These are phyloP conservation scores for Calonectria hongkongensis DNA, from an alignment of 2,329 filamentous ascomycete genomes.

Conservation along the genomic window DNA sequence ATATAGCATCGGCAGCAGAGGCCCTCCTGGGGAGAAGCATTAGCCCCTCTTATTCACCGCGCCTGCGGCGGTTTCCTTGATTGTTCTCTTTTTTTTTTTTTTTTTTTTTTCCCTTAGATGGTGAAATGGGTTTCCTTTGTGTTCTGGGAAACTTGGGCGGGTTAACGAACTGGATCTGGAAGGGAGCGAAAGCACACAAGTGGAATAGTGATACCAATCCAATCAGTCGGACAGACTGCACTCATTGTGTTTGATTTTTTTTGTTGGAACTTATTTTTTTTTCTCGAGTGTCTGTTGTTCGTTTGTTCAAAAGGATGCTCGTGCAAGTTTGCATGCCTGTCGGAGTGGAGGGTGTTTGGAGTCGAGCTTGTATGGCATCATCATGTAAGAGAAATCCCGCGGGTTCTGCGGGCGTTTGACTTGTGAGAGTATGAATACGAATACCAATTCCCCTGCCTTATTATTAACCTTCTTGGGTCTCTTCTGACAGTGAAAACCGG, in stretches of 20 bases:
- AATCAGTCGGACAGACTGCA: constrained; percentile 44
- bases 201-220: constrained; percentile 54
- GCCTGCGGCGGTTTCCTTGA: constrained; percentile 33
- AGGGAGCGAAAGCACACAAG: constrained; percentile 37
- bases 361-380: constrained; percentile 20
- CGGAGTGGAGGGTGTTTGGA: constrained; percentile 11
- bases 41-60: constrained; percentile 12
- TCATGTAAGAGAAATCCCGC: constrained; percentile 25
- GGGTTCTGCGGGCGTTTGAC: not conserved
- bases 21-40: constrained; percentile 15
- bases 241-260: constrained; percentile 40
- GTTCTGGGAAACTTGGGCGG: constrained; percentile 30
- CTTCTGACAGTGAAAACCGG: not conserved
- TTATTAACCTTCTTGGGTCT: not conserved
- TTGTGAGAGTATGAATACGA: constrained; percentile 24
- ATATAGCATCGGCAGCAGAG: constrained; percentile 48
- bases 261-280: constrained; percentile 24
- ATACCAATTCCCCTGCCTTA: constrained; percentile 18
- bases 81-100: constrained; percentile 37
- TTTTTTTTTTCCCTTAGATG: constrained; percentile 46
- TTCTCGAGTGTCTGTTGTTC: constrained; percentile 17
- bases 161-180: constrained; percentile 31
- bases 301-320: constrained; percentile 28
- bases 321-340: constrained; percentile 15
- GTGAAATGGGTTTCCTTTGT: constrained; percentile 33